A percentile compares a stretch with the other conserved stretches of the same genome.
phyloP scores from a whole-genome alignment of 306 rosid genomes.

The Alnus glutinosa region DNA sequence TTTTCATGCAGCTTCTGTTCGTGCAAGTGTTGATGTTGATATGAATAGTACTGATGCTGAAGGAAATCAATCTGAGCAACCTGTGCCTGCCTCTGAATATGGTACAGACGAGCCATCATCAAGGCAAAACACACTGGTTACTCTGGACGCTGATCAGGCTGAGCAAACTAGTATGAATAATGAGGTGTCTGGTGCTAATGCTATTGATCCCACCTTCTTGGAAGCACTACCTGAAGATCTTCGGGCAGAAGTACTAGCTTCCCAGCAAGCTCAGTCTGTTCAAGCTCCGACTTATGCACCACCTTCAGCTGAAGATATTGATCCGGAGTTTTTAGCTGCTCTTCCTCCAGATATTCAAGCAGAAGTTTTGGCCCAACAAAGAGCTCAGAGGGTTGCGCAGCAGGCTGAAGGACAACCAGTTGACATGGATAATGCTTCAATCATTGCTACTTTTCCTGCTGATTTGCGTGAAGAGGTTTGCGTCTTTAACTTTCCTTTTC shows the following conservation, averaged over 20 bases:
- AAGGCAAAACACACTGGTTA: constrained; percentile 51
- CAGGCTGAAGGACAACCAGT: constrained; percentile 99
- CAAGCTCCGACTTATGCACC: constrained; percentile 87
- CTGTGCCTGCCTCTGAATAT: constrained; percentile 45
- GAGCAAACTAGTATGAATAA: constrained; percentile 57
- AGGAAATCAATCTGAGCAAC: constrained; percentile 54
- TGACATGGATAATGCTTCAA: constrained; percentile 98
- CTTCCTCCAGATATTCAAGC: constrained; percentile 99
- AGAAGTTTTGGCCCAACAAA: constrained; percentile 96
- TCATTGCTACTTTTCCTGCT: constrained; percentile 98
- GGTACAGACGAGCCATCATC: constrained; percentile 54
- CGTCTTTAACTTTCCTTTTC: constrained; percentile 24
- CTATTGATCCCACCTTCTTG: constrained; percentile 95
- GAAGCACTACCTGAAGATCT: constrained; percentile 97
- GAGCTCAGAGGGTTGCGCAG: constrained; percentile 88
- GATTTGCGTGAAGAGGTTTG: constrained; percentile 98
- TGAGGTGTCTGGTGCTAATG: constrained; percentile 79
- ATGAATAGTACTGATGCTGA: constrained; percentile 68
- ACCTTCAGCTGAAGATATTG: constrained; percentile 91
- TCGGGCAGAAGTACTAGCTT: constrained; percentile 93
- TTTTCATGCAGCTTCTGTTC: constrained; percentile 43
- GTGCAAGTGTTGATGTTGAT: constrained; percentile 68
- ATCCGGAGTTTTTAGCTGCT: constrained; percentile 98
- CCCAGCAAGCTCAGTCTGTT: constrained; percentile 94
- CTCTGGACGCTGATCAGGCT: constrained; percentile 49